Evolutionary conservation across 2,329 filamentous ascomycete species (phyloP), one percentile per base, ranked within the genome.

Genomic region (Phaeoacremonium minimum): DNA sequence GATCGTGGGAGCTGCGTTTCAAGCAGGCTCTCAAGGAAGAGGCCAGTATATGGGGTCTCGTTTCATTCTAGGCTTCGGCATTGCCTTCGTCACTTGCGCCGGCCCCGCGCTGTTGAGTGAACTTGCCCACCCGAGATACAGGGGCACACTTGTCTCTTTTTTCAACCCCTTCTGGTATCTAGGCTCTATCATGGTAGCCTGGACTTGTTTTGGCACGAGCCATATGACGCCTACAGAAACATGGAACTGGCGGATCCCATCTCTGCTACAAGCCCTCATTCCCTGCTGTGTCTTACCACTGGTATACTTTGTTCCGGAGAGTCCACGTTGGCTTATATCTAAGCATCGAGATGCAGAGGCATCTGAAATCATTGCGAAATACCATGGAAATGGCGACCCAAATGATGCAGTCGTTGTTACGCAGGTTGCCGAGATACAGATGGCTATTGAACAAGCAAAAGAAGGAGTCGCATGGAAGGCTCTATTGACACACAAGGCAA

Each of bases 241-340:
- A 26, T 35, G 15, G 37, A 14, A 18, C 9, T 50, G 26, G 46
- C 36, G 38, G 11, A 37, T 22, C 22, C 41, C 46, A 13, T 42
- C 38, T 22, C 34, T 42, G 1, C 33, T 42, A 17, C 42, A 44
- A 19, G 41, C 41, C n/a, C 22, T 26, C n/a, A 43, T 43, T 15
- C 41, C 41, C 28, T 26, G 22, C n/a, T 26, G 9, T 3, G 22
- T 26, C 22, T n/a, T 26, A 9, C 64, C 67, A 11, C 53, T 70
- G 14, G 78, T 87, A 55, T 85, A 74, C 62, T 77, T 66, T 60
- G 63, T 84, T n/a, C 81, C 82, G 5, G 82, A 86, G 57, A 80
- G 73, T 0, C 82, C 81, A 1, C 71, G 81, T 44, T 86, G 71
- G 63, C 71, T 85, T 11, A 67, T 83, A 46, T 67, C 72, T 49